Evolutionary conservation across 441 rosid genomes (phyloP).

Genomic region (Euphorbia celastroides): DNA sequence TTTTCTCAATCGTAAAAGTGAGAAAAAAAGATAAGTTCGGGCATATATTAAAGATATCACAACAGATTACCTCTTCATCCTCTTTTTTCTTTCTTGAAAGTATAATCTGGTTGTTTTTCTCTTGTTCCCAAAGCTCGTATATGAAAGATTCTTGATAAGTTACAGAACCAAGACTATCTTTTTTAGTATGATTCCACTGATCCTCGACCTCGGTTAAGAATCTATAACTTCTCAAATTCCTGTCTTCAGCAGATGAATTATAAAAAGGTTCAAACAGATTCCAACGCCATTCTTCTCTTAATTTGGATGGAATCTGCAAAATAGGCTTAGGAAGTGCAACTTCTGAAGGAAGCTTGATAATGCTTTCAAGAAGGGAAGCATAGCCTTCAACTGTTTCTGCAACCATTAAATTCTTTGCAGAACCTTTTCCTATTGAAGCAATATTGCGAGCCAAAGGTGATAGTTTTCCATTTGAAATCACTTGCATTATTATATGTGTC

Average conservation of each 20-base stretch:
- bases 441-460: conserved; percentile 53
- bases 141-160: conserved; percentile 49
- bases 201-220: conserved; percentile 58
- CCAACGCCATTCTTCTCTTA: conserved; percentile 81
- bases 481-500: conserved; percentile 47
- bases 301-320: conserved; percentile 38
- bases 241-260: conserved; percentile 37
- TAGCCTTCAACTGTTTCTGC: conserved; percentile 74
- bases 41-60: conserved; percentile 4
- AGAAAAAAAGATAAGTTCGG: not conserved
- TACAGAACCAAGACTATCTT: conserved; percentile 31
- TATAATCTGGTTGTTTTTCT: conserved; percentile 38
- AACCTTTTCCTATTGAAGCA: conserved; percentile 51
- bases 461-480: conserved; percentile 50
- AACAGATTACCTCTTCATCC: conserved; percentile 72
- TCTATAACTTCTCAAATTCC: conserved; percentile 43
- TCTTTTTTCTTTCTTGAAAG: conserved; percentile 60
- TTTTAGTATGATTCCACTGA: conserved; percentile 55
- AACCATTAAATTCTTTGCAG: conserved; percentile 73
- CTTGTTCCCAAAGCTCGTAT: conserved; percentile 83
- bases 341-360: conserved; percentile 79
- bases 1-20: conserved; percentile 6
- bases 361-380: conserved; percentile 55
- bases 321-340: conserved; percentile 60
- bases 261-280: conserved; percentile 43